A percentile compares a stretch with the other conserved stretches of the same genome.
These are phyloP conservation scores for Tetragonia tetragonoides DNA, from an alignment of 148 eudicot species.

Conservation along the genomic window DNA sequence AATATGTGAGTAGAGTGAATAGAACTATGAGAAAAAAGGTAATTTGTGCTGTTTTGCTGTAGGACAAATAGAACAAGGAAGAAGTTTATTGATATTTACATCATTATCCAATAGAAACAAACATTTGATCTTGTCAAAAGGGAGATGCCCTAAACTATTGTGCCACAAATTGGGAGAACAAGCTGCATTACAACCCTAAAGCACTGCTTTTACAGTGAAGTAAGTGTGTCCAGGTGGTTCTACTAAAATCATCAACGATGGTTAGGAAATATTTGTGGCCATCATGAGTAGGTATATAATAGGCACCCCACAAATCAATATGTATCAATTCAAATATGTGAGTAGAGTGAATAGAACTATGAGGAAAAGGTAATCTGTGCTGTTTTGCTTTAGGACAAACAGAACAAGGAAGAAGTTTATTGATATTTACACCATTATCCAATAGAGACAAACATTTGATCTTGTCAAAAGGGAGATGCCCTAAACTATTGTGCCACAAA, in stretches of 20 bases:
- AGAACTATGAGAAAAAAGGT: background rate
- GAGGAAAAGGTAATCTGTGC: background rate
- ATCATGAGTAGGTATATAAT: background rate
- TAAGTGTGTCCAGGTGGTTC: background rate
- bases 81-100: no score
- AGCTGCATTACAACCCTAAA: no score
- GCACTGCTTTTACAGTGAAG: background rate
- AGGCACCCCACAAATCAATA: background rate
- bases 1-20: background rate
- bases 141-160: background rate
- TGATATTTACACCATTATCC: no score
- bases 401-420: background rate
- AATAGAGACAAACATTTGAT: background rate
- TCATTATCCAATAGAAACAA: no score
- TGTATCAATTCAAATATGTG: no score
- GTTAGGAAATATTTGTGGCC: background rate
- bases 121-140: background rate
- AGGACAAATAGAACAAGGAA: background rate
- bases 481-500: no score
- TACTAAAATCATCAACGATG: background rate
- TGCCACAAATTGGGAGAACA: no score
- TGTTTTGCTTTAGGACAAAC: background rate
- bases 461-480: background rate
- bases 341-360: background rate
- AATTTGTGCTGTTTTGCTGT: background rate